Evolutionary conservation across 176 grass and related monocot genomes (phyloP), one percentile per base, ranked within the genome.

Genomic region (Dactylis glomerata): DNA sequence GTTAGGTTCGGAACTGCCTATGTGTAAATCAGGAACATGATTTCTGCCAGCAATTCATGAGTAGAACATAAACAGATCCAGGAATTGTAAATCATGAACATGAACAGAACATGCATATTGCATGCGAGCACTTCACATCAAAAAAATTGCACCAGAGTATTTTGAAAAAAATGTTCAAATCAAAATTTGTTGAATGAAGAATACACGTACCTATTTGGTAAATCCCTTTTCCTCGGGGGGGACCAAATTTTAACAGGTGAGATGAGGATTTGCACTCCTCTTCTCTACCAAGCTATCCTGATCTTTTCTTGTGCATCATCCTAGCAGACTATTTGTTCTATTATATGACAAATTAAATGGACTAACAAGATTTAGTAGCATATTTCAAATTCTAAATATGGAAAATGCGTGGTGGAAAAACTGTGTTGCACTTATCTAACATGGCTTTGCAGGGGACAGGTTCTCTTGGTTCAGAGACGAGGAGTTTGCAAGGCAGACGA

Each of bases 401-500:
- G 19, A 54, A 54, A 54, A 54, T 22, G 50, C 6, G 17, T 5
- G 3, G 50, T 52, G 24, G 17, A 22, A 52, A 27, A 12, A 28
- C 10, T 2, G 2, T 15, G 13, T 16, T 16, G 59, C 59, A 62
- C 26, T 62, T 62, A 62, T 12, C 23, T 26, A 9, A 44, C 13
- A 80, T 65, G 30, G 12, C 2, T 63, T 31, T 89, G 82, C 88
- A 97, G 90, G 90, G 77, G 92, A 97, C 70, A 85, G 85, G 34
- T 97, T 97, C 52, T 62, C 87, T 68, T 97, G 94, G 94, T 94
- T 90, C 61, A 80, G 64, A 42, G 92, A 94, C 10, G 92, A 94
- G 80, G 94, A 97, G 81, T 97, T 97, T 65, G 78, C 88, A 5
- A 15, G 94, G 79, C 88, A 97, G 66, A 90, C 88, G 7, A 55